Conservation (phyloP, 1,284 basidiomycete genomes). For the Filobasidium uniguttulatum region DNA sequence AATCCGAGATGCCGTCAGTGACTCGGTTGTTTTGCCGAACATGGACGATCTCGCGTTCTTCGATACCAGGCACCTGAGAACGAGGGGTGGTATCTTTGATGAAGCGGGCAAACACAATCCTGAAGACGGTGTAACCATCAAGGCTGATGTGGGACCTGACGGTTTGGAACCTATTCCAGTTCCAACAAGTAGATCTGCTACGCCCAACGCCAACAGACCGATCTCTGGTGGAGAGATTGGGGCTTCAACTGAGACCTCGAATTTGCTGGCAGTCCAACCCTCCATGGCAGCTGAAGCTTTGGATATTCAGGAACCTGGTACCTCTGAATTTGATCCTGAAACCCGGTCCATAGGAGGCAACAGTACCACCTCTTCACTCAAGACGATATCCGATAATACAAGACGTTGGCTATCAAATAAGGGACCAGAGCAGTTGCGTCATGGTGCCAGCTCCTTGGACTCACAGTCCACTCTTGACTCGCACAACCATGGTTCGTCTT, state of each 20-base stretch:
- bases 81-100: conserved; percentile 81
- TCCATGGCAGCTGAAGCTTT: conserved; percentile 11
- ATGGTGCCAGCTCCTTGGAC: too few relatives aligned
- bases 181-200: neutral
- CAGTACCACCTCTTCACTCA: conserved; percentile 1
- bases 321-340: conserved; percentile 5
- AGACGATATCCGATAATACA: conserved; percentile 13
- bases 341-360: neutral
- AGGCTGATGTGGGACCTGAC: conserved; percentile 10
- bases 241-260: conserved; percentile 3
- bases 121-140: conserved; percentile 5
- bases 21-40: conserved; percentile 67
- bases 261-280: conserved; percentile 5
- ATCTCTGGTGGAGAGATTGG: conserved; percentile 3
- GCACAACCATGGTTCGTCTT: neutral
- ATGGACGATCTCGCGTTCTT: conserved; percentile 98
- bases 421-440: neutral
- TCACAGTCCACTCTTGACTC: neutral
- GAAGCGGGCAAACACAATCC: conserved; percentile 46
- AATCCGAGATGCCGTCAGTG: conserved; percentile 71
- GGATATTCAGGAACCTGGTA: neutral
- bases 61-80: conserved; percentile 51
- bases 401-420: conserved; percentile 23
- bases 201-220: neutral
- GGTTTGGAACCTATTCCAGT: conserved; percentile 11